Percentiles rank a stretch among this genome's conserved stretches.
These are phyloP conservation scores for Malassezia brasiliensis DNA, from an alignment of 1,284 basidiomycete species.

Conservation along the genomic window DNA sequence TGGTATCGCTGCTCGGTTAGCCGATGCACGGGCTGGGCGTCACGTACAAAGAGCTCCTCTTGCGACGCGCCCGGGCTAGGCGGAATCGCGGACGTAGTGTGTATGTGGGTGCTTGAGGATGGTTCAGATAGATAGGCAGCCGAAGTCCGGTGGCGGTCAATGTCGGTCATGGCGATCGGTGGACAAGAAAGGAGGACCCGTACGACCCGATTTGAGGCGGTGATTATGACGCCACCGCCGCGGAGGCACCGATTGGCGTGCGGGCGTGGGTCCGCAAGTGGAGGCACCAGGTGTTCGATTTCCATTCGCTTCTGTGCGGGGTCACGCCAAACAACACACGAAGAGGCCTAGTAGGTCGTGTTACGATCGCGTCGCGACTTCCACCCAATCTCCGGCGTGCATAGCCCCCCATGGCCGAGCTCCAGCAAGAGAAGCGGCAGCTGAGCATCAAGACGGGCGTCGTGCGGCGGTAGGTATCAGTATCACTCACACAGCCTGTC, in stretches of 20 bases:
- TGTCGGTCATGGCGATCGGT: no score
- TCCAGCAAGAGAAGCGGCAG: slow-evolving; percentile 19
- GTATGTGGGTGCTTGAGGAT: no score
- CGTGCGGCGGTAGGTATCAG: slow-evolving; percentile 15
- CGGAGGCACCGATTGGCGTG: background rate
- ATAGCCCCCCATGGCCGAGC: slow-evolving; percentile 15
- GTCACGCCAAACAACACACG: background rate
- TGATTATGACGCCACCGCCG: background rate
- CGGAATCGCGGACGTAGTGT: background rate
- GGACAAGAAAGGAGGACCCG: no score
- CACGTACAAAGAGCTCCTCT: slow-evolving; percentile 4
- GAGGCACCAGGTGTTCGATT: background rate
- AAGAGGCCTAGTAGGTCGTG: background rate
- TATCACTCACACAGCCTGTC: slow-evolving; percentile 1
- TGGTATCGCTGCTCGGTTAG: slow-evolving; percentile 29
- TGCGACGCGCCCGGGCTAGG: background rate
- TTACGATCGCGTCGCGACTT: no score
- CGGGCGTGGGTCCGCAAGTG: slow-evolving; percentile 1
- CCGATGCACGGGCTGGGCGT: background rate
- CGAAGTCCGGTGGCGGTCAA: no score
- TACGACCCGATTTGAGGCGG: background rate
- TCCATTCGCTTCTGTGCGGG: slow-evolving; percentile 1
- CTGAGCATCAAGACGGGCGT: slow-evolving; percentile 27
- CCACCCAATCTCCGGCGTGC: no score
- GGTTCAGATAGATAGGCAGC: no score